Percentiles rank a stretch among this genome's conserved stretches.
Conservation (phyloP, 2,329 filamentous ascomycete genomes). For the Zymoseptoria ardabiliae region DNA sequence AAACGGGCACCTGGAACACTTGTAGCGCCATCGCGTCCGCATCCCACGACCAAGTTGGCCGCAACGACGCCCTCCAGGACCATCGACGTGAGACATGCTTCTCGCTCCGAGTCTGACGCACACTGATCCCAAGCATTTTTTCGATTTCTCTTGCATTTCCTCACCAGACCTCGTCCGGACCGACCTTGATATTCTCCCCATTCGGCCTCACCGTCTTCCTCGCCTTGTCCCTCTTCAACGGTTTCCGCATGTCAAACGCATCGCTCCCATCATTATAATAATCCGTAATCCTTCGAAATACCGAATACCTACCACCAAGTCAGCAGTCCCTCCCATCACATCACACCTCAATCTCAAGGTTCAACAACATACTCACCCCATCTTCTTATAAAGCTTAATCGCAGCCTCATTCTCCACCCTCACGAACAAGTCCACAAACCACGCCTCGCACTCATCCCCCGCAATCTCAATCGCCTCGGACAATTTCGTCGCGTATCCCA, state of each 20-base stretch:
- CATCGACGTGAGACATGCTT: not conserved
- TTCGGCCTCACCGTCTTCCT: slow-evolving; percentile 69
- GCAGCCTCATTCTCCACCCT: slow-evolving; percentile 80
- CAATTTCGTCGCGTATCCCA: slow-evolving; percentile 79
- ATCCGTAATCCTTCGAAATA: slow-evolving; percentile 79
- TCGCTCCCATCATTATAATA: slow-evolving; percentile 97
- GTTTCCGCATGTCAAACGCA: slow-evolving; percentile 95
- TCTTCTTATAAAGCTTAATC: slow-evolving; percentile 77
- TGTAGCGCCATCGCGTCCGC: not conserved
- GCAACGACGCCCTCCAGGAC: not conserved
- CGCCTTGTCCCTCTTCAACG: slow-evolving; percentile 71
- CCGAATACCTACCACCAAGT: slow-evolving; percentile 52
- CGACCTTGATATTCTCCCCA: slow-evolving; percentile 70
- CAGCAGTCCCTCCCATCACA: not conserved
- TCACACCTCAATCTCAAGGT: not conserved
- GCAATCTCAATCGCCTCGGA: slow-evolving; percentile 74
- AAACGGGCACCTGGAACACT: too few relatives aligned
- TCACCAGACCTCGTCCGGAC: slow-evolving; percentile 81
- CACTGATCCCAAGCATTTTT: not conserved
- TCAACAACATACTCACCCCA: slow-evolving; percentile 54
- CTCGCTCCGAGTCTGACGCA: not conserved
- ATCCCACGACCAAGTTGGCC: not conserved
- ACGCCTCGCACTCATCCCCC: slow-evolving; percentile 74
- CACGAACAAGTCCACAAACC: slow-evolving; percentile 95
- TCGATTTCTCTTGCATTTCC: not conserved